Base-by-base conservation (phyloP, 1,284 basidiomycete species). In the Cryptococcus hybrid region DNA sequence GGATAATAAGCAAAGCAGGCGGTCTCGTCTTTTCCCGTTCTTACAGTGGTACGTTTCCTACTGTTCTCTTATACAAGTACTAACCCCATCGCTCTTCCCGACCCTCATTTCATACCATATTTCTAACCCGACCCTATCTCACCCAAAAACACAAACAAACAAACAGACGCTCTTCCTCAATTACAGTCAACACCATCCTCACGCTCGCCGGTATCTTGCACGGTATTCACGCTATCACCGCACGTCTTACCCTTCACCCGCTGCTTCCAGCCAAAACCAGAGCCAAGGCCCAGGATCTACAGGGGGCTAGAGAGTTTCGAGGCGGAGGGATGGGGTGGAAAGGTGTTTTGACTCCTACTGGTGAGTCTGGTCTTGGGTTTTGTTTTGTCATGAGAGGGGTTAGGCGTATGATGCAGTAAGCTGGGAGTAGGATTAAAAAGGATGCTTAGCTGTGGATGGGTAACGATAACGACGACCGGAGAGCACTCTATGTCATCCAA, bases 1-100 rank as follows among this genome's bases (percentile, higher is more conserved):
- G 77, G 93, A 89, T 98, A 61, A 97, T 99, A 74, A 99, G 98
- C 80, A 99, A 99, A 81, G 96, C 96, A 11, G 95, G 95, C 24
- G 96, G 95, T 13, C 84, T 99, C 43, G 89, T 98, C 59, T 99
- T 94, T 79, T 90, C 94, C 69, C 85, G 90, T 58, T 91, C 88
- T 69, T 94, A 95, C 74, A 85, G 87, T 78, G 46, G 46, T 35
- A 15, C 3, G 46, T 30, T 9, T 30, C 7, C 30, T 47, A 30
- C 13, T 18, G 40, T 9, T 42, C n/a, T 24, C 2, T 3, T 44
- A 18, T 18, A 18, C 18, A 18, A 18, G 18, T 18, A 18, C 18
- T 18, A 18, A 18, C 18, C 18, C 18, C 18, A 18, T 18, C 18
- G 18, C 18, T 18, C 18, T 18, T 18, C 18, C 18, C 18, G 18